These are phyloP conservation scores for Lactarius pseudohatsudake DNA, from an alignment of 768 basidiomycete genomes.

Conservation along the genomic window DNA sequence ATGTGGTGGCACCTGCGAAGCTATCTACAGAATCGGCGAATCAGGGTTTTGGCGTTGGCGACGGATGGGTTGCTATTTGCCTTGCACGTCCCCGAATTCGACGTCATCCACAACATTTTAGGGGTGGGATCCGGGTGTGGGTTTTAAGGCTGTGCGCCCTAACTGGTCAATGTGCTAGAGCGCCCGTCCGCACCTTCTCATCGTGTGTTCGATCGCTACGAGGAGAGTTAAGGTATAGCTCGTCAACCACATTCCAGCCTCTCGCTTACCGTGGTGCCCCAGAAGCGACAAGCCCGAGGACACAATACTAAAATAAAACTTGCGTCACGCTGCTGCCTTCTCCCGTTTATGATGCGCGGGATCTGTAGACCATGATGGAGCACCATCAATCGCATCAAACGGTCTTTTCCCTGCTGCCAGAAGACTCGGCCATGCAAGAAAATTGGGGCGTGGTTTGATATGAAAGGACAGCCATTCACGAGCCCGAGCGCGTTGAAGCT, in stretches of 20 bases:
- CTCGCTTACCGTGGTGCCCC: background rate
- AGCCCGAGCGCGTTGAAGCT: background rate
- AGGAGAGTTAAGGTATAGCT: background rate
- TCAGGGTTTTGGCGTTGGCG: too few relatives aligned
- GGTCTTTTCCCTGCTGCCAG: background rate
- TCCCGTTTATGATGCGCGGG: background rate
- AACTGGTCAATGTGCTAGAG: too few relatives aligned
- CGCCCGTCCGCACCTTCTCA: background rate
- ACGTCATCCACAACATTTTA: too few relatives aligned
- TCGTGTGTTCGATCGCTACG: background rate
- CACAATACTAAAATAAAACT: background rate
- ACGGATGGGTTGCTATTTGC: too few relatives aligned
- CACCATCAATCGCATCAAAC: background rate
- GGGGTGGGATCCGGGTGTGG: too few relatives aligned
- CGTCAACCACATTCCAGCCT: background rate
- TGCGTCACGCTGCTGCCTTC: background rate
- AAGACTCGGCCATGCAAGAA: background rate
- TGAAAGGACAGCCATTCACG: background rate
- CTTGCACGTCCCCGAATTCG: too few relatives aligned
- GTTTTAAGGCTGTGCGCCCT: too few relatives aligned
- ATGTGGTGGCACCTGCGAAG: too few relatives aligned
- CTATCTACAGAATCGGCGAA: too few relatives aligned
- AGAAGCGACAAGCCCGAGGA: background rate
- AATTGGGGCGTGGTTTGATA: background rate
- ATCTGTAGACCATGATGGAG: background rate